Evolutionary conservation across 225 moss, liverwort and hornwort genomes (phyloP).

Genomic region (Marchantia paleacea): DNA sequence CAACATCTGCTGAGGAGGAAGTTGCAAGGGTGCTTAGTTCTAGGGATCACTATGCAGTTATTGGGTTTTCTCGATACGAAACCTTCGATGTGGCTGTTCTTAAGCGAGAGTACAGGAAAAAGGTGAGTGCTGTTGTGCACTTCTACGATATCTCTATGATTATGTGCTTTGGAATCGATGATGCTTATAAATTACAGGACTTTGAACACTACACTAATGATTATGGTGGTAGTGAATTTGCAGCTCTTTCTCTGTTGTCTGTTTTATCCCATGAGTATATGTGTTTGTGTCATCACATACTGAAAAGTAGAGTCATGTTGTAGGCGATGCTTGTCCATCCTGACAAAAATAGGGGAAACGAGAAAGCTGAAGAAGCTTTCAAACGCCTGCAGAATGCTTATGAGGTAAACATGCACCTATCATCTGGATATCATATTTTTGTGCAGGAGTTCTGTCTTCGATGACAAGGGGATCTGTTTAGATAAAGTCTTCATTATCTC

Average conservation of each 20-base stretch:
- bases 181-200: not conserved
- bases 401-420: slow-evolving; percentile 51
- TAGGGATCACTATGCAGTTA: slow-evolving; percentile 84
- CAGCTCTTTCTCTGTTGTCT: too few relatives aligned
- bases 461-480: not conserved
- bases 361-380: slow-evolving; percentile 91
- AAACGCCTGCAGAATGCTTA: slow-evolving; percentile 97
- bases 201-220: not conserved
- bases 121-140: slow-evolving; percentile 38
- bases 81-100: slow-evolving; percentile 64
- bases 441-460: not conserved
- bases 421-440: not conserved
- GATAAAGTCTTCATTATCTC: not conserved
- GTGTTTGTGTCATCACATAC: not conserved
- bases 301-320: not conserved
- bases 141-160: not conserved
- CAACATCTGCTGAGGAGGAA: slow-evolving; percentile 84
- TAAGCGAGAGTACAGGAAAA: slow-evolving; percentile 90
- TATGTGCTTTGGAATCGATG: not conserved
- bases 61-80: slow-evolving; percentile 80
- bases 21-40: slow-evolving; percentile 76
- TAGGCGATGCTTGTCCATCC: slow-evolving; percentile 99
- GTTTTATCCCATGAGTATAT: not conserved
- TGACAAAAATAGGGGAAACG: slow-evolving; percentile 97
- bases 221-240: not conserved